These are phyloP conservation scores for Trichoderma asperellum DNA, from an alignment of 2,329 filamentous ascomycete species.

Conservation along the genomic window DNA sequence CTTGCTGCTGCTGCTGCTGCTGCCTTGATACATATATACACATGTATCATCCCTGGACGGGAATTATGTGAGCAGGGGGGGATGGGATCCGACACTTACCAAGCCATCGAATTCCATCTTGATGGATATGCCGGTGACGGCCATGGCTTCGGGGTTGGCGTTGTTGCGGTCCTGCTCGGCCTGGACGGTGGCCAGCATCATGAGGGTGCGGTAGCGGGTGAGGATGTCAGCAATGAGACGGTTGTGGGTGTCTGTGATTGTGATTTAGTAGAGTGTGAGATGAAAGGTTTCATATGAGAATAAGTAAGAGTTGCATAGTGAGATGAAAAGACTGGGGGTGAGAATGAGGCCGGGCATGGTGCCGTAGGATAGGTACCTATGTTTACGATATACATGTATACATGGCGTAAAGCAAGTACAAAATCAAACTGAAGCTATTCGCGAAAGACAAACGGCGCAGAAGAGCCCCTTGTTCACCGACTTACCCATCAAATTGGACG, in stretches of 20 bases:
- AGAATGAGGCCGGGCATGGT: background rate
- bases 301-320: background rate
- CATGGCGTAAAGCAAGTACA: background rate
- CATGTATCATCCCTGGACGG: background rate
- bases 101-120: constrained; percentile 52
- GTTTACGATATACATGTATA: background rate
- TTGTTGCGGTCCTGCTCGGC: constrained; percentile 46
- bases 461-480: background rate
- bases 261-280: constrained; percentile 6
- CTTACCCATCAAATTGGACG: constrained; percentile 46
- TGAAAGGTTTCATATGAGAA: background rate
- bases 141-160: constrained; percentile 48
- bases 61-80: background rate
- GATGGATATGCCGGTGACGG: constrained; percentile 50
- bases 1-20: no score
- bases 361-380: background rate
- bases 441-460: background rate
- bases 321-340: background rate
- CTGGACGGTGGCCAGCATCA: constrained; percentile 50
- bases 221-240: constrained; percentile 51
- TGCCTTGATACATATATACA: background rate
- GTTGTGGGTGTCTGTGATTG: constrained; percentile 49
- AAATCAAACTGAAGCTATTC: background rate
- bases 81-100: constrained; percentile 34
- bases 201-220: constrained; percentile 49